Evolutionary conservation across 768 basidiomycete genomes (phyloP).

Genomic region (Brasilioporus rufonigricans): DNA sequence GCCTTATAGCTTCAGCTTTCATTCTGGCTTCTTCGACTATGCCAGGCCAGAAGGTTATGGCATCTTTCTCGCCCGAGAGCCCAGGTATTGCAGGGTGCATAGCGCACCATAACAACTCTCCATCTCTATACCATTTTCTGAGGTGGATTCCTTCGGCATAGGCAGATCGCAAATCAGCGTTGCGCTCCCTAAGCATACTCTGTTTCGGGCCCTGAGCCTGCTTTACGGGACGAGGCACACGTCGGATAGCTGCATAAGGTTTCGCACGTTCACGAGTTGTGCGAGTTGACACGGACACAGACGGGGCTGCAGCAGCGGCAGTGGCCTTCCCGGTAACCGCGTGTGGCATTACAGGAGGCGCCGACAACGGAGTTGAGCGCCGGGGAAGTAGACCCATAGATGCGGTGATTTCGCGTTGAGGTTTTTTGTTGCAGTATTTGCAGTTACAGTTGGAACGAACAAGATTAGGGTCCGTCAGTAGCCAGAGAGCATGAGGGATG

Average conservation of each 20-base stretch:
- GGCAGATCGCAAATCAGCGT: constrained; percentile 60
- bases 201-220: constrained; percentile 40
- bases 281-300: constrained; percentile 7
- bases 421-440: constrained; percentile 72
- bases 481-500: constrained; percentile 81
- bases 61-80: constrained; percentile 34
- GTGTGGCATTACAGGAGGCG: constrained; percentile 20
- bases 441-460: constrained; percentile 58
- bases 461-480: constrained; percentile 52
- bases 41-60: constrained; percentile 74
- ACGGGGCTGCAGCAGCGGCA: constrained; percentile 18
- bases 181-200: constrained; percentile 59
- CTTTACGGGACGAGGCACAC: constrained; percentile 35
- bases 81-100: constrained; percentile 50
- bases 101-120: constrained; percentile 71
- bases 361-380: constrained; percentile 33
- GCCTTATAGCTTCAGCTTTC: constrained; percentile 42
- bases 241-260: constrained; percentile 43
- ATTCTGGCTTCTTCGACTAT: constrained; percentile 58
- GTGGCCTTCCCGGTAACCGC: constrained; percentile 15
- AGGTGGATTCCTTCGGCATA: constrained; percentile 45
- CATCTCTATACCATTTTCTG: constrained; percentile 61
- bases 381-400: constrained; percentile 46
- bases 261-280: constrained; percentile 25
- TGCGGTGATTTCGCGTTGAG: constrained; percentile 68